Conservation (phyloP, 129 eudicot genomes). For the Saposhnikovia divaricata region DNA sequence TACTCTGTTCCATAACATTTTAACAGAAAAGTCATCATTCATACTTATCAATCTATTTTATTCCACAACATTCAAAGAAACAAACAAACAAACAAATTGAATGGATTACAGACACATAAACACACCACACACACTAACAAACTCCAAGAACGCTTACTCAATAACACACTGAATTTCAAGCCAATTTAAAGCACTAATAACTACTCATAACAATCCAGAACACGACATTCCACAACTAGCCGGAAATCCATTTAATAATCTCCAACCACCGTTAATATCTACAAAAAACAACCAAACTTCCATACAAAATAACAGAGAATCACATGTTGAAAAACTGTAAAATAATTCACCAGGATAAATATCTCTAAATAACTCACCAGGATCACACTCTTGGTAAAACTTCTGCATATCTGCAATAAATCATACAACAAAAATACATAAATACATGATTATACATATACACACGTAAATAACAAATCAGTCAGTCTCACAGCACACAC, state of each 20-base stretch:
- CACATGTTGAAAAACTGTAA: neutral
- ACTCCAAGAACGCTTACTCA: too few relatives aligned
- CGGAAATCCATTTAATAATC: too few relatives aligned
- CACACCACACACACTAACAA: neutral
- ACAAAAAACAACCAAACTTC: neutral
- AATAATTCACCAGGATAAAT: neutral
- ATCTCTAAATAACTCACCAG: conserved; percentile 37
- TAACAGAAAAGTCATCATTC: neutral
- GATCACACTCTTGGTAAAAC: conserved; percentile 64
- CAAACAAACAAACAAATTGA: neutral
- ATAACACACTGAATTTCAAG: neutral
- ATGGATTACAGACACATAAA: too few relatives aligned
- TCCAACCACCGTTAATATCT: too few relatives aligned
- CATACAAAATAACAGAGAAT: neutral
- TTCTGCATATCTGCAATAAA: conserved; percentile 51
- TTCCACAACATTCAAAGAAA: neutral
- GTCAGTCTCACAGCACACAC: neutral
- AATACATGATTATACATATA: neutral
- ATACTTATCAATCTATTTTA: neutral
- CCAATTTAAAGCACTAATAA: neutral
- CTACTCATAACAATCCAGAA: neutral
- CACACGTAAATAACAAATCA: neutral
- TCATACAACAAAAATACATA: neutral
- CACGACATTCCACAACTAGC: neutral
- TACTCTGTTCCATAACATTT: neutral